Conservation (phyloP, 2,329 filamentous ascomycete species). For the Davidsoniella eucalypti region DNA sequence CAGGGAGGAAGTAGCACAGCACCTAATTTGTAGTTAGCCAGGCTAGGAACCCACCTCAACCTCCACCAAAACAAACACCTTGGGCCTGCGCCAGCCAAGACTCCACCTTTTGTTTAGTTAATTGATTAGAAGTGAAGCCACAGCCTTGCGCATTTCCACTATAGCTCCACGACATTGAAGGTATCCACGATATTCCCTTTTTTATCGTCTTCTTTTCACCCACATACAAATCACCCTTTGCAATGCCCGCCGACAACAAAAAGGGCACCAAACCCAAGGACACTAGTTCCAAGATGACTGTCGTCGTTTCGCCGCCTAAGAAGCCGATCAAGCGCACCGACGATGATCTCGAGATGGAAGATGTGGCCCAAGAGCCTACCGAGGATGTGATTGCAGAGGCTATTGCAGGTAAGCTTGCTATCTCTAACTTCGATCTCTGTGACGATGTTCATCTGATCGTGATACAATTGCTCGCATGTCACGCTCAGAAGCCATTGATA, state of each 20-base stretch:
- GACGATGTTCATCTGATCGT: neutral
- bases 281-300: slow-evolving; percentile 64
- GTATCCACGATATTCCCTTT: neutral
- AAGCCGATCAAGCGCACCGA: slow-evolving; percentile 40
- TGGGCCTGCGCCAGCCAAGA: neutral
- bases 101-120: neutral
- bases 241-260: slow-evolving; percentile 10
- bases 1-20: no score
- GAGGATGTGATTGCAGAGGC: slow-evolving; percentile 40
- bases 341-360: slow-evolving; percentile 58
- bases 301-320: slow-evolving; percentile 62
- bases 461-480: neutral
- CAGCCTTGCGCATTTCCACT: neutral
- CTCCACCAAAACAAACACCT: neutral
- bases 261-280: slow-evolving; percentile 31
- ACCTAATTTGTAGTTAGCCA: no score
- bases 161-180: neutral
- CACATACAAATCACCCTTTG: neutral
- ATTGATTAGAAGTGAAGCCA: neutral
- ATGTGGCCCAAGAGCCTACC: slow-evolving; percentile 26
- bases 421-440: neutral
- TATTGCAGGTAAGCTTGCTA: slow-evolving; percentile 33
- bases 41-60: neutral
- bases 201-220: no score
- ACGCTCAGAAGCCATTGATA: neutral